Evolutionary conservation across 371 early-diverging fungal species (phyloP).

Genomic region (Mucor racemosus): DNA sequence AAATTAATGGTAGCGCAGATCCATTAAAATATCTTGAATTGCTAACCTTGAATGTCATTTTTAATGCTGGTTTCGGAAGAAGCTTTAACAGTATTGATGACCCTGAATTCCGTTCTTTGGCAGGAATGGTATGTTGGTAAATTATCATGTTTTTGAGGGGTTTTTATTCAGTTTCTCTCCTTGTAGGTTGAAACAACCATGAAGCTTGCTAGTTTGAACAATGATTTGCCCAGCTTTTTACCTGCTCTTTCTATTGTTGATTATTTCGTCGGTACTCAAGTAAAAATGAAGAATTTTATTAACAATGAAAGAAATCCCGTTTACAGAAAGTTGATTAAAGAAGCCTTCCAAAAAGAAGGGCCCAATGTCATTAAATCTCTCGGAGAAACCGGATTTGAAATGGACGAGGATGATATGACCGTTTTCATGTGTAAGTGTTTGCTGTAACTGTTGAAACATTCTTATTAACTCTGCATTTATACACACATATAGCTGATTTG

Average conservation of each 20-base stretch:
- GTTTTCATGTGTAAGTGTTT: slow-evolving; percentile 12
- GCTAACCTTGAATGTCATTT: slow-evolving; percentile 18
- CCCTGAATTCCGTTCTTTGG: slow-evolving; percentile 12
- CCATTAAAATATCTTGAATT: slow-evolving; percentile 10
- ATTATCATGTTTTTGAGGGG: background rate
- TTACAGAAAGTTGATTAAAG: slow-evolving; percentile 4
- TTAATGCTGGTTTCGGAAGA: background rate
- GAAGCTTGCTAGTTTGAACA: slow-evolving; percentile 6
- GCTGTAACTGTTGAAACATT: too few relatives aligned
- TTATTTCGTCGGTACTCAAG: background rate
- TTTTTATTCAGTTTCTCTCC: background rate
- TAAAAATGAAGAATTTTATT: background rate
- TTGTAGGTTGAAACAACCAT: background rate
- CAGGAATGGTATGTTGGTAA: background rate
- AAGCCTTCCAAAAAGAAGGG: slow-evolving; percentile 8
- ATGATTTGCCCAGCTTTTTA: slow-evolving; percentile 15
- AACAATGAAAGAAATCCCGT: slow-evolving; percentile 7
- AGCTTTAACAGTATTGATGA: slow-evolving; percentile 13
- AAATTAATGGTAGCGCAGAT: background rate
- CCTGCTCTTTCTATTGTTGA: slow-evolving; percentile 14
- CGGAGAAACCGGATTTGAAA: background rate
- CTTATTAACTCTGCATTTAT: background rate
- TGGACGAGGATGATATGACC: slow-evolving; percentile 8
- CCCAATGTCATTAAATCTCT: slow-evolving; percentile 15
- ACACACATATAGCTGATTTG: slow-evolving; percentile 16